These are phyloP conservation scores for Capronia coronata DNA, from an alignment of 2,329 filamentous ascomycete genomes.

Conservation along the genomic window DNA sequence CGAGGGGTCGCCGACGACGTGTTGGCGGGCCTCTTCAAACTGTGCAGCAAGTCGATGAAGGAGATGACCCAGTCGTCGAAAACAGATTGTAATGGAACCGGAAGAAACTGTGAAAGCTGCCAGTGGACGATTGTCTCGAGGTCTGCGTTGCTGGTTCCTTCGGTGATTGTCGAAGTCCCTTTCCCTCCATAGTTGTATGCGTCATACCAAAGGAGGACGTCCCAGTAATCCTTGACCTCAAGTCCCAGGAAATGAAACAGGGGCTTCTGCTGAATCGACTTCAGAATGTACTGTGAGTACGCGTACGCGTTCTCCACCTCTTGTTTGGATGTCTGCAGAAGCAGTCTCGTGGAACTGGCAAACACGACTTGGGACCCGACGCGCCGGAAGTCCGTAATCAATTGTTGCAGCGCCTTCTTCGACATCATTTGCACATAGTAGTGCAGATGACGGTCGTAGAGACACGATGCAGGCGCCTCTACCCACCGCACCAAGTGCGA, in stretches of 20 bases:
- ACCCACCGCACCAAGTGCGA: constrained; percentile 97
- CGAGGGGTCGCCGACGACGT: constrained; percentile 52
- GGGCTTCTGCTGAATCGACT: constrained; percentile 91
- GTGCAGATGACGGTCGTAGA: constrained; percentile 89
- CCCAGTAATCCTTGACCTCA: constrained; percentile 98
- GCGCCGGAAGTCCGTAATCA: constrained; percentile 93
- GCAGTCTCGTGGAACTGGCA: constrained; percentile 77
- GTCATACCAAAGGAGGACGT: constrained; percentile 98
- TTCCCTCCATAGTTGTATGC: constrained; percentile 98
- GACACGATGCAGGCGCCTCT: constrained; percentile 82
- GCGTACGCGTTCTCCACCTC: constrained; percentile 96
- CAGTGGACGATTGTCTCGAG: constrained; percentile 96
- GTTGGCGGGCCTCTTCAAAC: constrained; percentile 64
- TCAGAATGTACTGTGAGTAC: constrained; percentile 95
- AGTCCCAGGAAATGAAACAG: constrained; percentile 96
- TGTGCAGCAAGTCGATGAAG: constrained; percentile 91
- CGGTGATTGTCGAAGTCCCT: constrained; percentile 73
- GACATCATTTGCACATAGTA: constrained; percentile 99
- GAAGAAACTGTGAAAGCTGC: constrained; percentile 90
- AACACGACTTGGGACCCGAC: constrained; percentile 96
- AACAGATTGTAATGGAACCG: constrained; percentile 67
- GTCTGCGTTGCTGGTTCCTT: constrained; percentile 63
- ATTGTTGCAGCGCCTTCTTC: constrained; percentile 89
- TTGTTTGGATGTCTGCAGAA: constrained; percentile 91
- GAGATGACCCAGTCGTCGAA: constrained; percentile 93